Evolutionary conservation across 495 filamentous ascomycete species (phyloP), one percentile per base, ranked within the genome.

Genomic region (Xylona heveae): DNA sequence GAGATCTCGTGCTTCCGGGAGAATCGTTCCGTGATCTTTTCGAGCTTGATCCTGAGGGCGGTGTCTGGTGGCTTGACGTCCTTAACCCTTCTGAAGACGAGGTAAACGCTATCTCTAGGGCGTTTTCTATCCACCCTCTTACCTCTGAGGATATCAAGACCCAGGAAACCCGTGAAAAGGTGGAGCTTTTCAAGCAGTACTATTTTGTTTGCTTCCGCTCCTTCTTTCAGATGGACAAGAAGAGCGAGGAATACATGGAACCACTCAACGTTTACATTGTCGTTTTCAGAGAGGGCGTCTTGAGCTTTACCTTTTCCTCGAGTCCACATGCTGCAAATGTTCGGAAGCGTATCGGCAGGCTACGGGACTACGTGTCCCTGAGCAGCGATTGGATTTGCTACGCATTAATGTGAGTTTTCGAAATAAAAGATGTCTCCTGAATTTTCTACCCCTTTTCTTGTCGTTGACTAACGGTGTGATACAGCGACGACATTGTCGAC

Each of bases 341-440:
- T 27, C 71, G 90, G 32, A 79, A 79, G 60, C 67, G 88, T 48
- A 93, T 97, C 44, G 75, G 80, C 2, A 78, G 78, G 48, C 60
- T 97, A 37, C 80, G 90, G 43, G 88, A 95, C 43, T 93, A 92
- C 46, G 76, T 94, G 36, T 70, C 78, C 10, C 60, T 97, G 22
- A 85, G 78, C 36, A 81, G 80, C 40, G 88, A 97, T 50, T 97
- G 88, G 88, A 85, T 97, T 38, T 97, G 90, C 55, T 97, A 97
- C 45, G 88, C 88, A 20, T 68, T 97, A 55, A 97, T 97, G 76
- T 82, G 59, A 66, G 74, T 57, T 10, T 4, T 38, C 3, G 7
- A 28, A 15, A 36, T 13, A 3, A 33, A 9, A 2, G 7, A 3
- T 15, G 14, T 6, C 28, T 8, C 3, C 16, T 17, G 33, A n/a